Percentiles rank a stretch among this genome's conserved stretches.
Evolutionary conservation across 805 yeast species (phyloP).

Genomic region (Candida maris): DNA sequence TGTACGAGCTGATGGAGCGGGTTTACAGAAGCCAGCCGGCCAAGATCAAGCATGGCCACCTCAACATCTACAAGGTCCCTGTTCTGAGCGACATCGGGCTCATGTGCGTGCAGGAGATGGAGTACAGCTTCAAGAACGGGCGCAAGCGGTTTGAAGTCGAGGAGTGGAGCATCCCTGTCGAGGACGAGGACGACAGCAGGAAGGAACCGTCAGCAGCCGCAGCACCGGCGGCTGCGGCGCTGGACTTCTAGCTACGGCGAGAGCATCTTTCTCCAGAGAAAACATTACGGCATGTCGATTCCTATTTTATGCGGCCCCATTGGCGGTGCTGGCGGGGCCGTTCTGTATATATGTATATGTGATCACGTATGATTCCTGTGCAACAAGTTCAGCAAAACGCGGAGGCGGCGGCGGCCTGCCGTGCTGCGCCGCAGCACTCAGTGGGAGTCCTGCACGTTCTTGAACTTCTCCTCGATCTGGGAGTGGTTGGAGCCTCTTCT

Average conservation of each 20-base stretch:
- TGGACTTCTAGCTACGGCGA: neutral
- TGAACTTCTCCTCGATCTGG: conserved; percentile 39
- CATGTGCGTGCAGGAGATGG: conserved; percentile 72
- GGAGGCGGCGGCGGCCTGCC: no score
- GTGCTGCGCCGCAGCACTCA: conserved; percentile 5
- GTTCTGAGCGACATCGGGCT: conserved; percentile 69
- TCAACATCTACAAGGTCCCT: conserved; percentile 73
- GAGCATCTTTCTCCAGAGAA: no score
- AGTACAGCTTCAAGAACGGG: conserved; percentile 83
- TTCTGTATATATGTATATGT: no score
- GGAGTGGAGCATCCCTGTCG: conserved; percentile 97
- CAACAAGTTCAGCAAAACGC: no score
- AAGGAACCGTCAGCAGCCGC: conserved; percentile 23
- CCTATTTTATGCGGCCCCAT: no score
- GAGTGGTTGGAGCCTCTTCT: conserved; percentile 51
- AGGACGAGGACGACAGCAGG: conserved; percentile 73
- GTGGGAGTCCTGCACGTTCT: conserved; percentile 19
- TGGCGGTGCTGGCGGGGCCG: no score
- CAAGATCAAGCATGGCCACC: conserved; percentile 80
- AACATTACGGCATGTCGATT: no score
- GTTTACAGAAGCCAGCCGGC: conserved; percentile 70
- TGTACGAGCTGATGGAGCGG: conserved; percentile 60
- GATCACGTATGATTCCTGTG: no score
- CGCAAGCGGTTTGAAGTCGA: conserved; percentile 80
- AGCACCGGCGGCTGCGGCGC: neutral